Conservation (phyloP, 306 rosid genomes). For the Cicer cuneatum region DNA sequence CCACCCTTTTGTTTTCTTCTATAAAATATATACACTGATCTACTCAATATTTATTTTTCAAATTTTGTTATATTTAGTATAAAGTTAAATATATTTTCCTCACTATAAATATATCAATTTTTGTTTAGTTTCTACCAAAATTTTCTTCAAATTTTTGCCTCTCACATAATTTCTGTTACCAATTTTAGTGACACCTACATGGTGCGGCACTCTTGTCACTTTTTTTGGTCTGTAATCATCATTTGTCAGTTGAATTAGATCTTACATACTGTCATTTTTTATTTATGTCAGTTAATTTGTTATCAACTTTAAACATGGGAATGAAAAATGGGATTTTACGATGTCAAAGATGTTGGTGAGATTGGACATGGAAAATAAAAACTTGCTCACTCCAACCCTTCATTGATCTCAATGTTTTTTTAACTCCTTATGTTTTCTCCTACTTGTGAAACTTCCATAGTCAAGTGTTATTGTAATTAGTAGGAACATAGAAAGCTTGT, state of each 20-base stretch:
- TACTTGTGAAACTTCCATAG: not conserved
- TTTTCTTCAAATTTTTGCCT: too few relatives aligned
- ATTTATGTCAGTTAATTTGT: too few relatives aligned
- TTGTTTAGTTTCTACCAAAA: too few relatives aligned
- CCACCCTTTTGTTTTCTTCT: slow-evolving; percentile 13
- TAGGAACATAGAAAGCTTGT: not conserved
- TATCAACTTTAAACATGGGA: not conserved
- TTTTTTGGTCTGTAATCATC: too few relatives aligned
- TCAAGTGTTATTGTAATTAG: not conserved
- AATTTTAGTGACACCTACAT: too few relatives aligned
- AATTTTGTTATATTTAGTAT: not conserved
- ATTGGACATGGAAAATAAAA: slow-evolving; percentile 5
- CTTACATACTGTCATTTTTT: too few relatives aligned
- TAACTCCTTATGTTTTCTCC: not conserved
- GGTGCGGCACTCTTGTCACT: too few relatives aligned
- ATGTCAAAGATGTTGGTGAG: not conserved
- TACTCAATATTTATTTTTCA: not conserved
- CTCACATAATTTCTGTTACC: too few relatives aligned
- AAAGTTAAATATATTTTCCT: too few relatives aligned
- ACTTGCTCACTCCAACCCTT: not conserved
- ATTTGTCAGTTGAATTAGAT: too few relatives aligned
- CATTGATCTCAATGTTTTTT: slow-evolving; percentile 4
- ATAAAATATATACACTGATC: not conserved
- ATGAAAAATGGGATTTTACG: not conserved
- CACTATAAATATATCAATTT: too few relatives aligned